Conservation (phyloP, 169 alveolate species). For the Cardiosporidium cionae region DNA sequence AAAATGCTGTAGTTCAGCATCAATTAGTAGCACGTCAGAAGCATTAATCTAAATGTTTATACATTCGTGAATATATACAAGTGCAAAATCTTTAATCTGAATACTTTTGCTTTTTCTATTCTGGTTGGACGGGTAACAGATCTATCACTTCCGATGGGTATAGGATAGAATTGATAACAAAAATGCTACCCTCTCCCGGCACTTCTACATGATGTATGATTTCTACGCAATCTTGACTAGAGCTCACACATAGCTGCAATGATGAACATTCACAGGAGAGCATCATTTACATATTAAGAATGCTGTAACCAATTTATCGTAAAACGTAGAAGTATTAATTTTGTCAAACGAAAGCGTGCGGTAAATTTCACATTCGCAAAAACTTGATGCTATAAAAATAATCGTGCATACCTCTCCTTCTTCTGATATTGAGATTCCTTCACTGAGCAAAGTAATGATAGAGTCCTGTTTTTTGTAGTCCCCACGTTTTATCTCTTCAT, state of each 20-base stretch:
- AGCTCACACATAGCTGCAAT: neutral
- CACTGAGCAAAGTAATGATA: neutral
- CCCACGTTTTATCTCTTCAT: neutral
- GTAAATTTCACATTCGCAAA: no score
- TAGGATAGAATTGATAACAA: neutral
- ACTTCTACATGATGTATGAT: neutral
- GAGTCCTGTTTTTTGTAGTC: neutral
- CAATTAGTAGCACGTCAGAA: no score
- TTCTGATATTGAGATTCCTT: neutral
- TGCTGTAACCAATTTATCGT: neutral
- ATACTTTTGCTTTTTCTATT: no score
- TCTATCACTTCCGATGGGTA: neutral
- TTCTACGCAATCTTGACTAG: neutral
- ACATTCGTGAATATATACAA: no score
- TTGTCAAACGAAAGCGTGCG: no score
- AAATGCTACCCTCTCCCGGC: neutral
- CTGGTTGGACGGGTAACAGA: no score
- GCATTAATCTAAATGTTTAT: no score
- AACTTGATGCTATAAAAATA: no score
- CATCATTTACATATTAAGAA: neutral
- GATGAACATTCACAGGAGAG: no score
- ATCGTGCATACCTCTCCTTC: neutral
- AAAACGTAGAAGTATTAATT: no score
- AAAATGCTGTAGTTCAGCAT: no score
- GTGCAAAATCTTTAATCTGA: no score